These are phyloP conservation scores for Rhizoctonia solani DNA, from an alignment of 1,284 basidiomycete genomes.

Conservation along the genomic window DNA sequence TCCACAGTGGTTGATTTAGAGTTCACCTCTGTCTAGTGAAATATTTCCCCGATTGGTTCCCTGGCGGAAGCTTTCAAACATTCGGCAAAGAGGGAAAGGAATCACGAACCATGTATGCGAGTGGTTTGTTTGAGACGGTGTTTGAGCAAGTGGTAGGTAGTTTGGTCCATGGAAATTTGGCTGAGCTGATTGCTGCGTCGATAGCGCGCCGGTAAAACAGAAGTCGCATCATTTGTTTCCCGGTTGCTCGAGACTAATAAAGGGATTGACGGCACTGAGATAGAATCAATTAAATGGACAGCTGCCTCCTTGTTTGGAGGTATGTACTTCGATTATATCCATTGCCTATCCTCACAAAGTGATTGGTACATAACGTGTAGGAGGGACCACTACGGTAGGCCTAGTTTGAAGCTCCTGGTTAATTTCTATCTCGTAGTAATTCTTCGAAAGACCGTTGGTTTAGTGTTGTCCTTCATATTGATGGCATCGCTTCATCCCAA, in stretches of 20 bases:
- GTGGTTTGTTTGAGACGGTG: constrained; percentile 3
- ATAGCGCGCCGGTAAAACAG: neutral
- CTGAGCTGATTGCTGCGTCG: neutral
- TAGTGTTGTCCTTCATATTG: constrained; percentile 28
- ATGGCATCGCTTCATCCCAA: constrained; percentile 33
- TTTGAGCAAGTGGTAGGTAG: neutral
- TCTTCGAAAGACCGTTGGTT: constrained; percentile 5
- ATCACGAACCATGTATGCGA: neutral
- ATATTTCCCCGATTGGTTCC: constrained; percentile 11
- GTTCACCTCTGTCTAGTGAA: neutral
- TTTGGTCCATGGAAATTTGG: neutral
- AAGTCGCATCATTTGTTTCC: constrained; percentile 2
- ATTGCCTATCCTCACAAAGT: neutral
- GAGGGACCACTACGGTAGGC: constrained; percentile 13
- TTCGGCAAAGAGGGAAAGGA: neutral
- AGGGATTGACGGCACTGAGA: constrained; percentile 3
- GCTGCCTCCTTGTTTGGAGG: constrained; percentile 15
- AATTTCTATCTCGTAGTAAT: neutral
- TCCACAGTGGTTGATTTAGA: too few species aligned
- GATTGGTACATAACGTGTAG: neutral
- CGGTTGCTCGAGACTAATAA: constrained; percentile 11
- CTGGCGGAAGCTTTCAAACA: neutral
- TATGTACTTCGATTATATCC: neutral
- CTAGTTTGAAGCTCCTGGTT: neutral
- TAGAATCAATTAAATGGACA: constrained; percentile 20